Base-by-base conservation (phyloP, 2,329 filamentous ascomycete genomes). In the Cladosporium halotolerans region DNA sequence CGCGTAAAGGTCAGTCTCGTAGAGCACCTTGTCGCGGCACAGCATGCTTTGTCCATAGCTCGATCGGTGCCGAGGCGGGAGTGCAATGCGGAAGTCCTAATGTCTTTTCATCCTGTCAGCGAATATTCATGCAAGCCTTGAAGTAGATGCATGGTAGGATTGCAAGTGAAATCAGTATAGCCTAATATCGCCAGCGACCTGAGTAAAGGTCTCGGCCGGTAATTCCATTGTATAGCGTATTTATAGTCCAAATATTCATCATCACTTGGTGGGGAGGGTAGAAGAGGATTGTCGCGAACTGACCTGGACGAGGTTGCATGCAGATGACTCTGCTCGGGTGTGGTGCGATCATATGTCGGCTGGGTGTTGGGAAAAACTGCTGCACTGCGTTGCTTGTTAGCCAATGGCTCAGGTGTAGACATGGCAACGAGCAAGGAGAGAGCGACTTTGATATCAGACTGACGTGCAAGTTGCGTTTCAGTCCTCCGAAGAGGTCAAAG, bases 391-490 rank as follows among this genome's bases (percentile, higher is more conserved):
- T 33, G 32, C 14, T 32, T 44, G 50, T 51, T 40, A 51, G 48
- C 42, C 40, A 41, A 36, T 31, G 11, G n/a, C 28, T 31, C 38
- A 6, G 33, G 23, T 28, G 7, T 28, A 7, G 5, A 7, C 23
- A 28, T 7, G 7, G 23, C 23, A 4, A 28, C 7, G 23, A 28
- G 23, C 23, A 28, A 28, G 23, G 4, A 28, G 23, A 28, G 2
- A 28, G 23, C 23, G 23, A 28, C 41, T 50, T 52, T 23, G 45
- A 55, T 40, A 60, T 93, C 88, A 93, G 88, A 89, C 88, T 93
- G 88, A 93, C 88, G 87, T 92, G 84, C 73, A 88, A 83, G 48
- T 60, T 70, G 72, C 82, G 85, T 92, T 91, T 91, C 88, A 92
- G 85, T 80, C 76, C 61, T 58, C 79, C 83, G 79, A 71, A 70